Evolutionary conservation across 2,329 filamentous ascomycete species (phyloP), one percentile per base, ranked within the genome.

Genomic region (Aspergillus calidoustus): DNA sequence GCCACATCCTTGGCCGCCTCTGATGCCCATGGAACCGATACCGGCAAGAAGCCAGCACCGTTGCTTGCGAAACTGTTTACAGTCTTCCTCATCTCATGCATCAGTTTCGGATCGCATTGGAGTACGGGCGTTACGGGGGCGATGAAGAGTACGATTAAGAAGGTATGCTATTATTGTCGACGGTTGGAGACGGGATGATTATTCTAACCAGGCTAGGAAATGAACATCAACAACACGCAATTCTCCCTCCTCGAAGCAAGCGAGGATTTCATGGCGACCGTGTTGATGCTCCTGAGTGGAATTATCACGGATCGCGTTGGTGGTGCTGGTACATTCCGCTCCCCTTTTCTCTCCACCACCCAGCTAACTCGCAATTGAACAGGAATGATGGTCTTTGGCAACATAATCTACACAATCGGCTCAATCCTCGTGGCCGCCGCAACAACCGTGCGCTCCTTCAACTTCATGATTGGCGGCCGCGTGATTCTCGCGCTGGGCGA

Each of bases 81-180:
- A 0, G 81, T 87, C 3, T 52, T 85, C 1, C 54, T 75, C 15
- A 73, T 75, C 19, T 72, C 72, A 3, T 75, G 68, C 31, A 86
- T 88, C 65, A 84, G 86, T 1, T 88, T 88, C 66, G 86, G 86
- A 0, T 84, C 84, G 0, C 81, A 83, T 23, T 88, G 86, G 85
- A 87, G 84, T 64, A 79, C 79, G n/a, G 84, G 86, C 1, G 83
- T 88, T 1, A 87, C 84, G 0, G 83, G 83, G 9, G 86, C 86
- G 1, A 83, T 88, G 80, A 88, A 88, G 69, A 84, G 77, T 19
- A 87, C 85, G 0, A 71, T 88, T 28, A 88, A 88, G 65, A 87
- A 87, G 79, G 73, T 73, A 64, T n/a, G 61, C 7, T 38, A 38
- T 13, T 28, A 28, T 4, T 28, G 25, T 13, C 11, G 4, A 11